A percentile compares a stretch with the other conserved stretches of the same genome.
Evolutionary conservation across 345 rosid genomes (phyloP).

Genomic region (Eutrema japonicum): DNA sequence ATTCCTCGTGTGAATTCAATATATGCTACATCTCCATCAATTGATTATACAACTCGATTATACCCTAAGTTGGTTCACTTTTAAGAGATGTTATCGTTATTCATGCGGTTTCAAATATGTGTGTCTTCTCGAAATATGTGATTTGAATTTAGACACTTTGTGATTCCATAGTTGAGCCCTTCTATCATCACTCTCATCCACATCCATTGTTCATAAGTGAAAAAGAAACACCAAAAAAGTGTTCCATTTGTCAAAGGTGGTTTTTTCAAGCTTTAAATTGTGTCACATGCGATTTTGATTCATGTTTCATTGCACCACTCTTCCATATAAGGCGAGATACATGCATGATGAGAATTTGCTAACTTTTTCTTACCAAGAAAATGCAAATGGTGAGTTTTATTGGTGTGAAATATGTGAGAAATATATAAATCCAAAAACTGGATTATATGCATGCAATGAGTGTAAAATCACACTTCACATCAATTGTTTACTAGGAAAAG

Average conservation of each 20-base stretch:
- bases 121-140: too few relatives aligned
- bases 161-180: background rate
- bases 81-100: background rate
- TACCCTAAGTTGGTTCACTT: background rate
- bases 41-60: background rate
- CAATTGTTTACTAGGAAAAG: background rate
- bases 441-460: constrained; percentile 17
- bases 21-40: background rate
- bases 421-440: background rate
- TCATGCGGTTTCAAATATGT: background rate
- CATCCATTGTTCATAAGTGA: too few relatives aligned
- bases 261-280: too few relatives aligned
- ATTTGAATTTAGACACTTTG: background rate
- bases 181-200: too few relatives aligned
- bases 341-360: too few relatives aligned
- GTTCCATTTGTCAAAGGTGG: too few relatives aligned
- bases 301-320: too few relatives aligned
- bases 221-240: too few relatives aligned
- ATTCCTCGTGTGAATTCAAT: background rate
- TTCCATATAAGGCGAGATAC: too few relatives aligned
- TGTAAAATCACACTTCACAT: constrained; percentile 2
- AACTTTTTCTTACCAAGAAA: too few relatives aligned
- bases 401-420: constrained; percentile 11
- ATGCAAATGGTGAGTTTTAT: background rate
- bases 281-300: too few relatives aligned